These are phyloP conservation scores for Microbotryomycetes sp. DNA, from an alignment of 1,284 basidiomycete species.

Conservation along the genomic window DNA sequence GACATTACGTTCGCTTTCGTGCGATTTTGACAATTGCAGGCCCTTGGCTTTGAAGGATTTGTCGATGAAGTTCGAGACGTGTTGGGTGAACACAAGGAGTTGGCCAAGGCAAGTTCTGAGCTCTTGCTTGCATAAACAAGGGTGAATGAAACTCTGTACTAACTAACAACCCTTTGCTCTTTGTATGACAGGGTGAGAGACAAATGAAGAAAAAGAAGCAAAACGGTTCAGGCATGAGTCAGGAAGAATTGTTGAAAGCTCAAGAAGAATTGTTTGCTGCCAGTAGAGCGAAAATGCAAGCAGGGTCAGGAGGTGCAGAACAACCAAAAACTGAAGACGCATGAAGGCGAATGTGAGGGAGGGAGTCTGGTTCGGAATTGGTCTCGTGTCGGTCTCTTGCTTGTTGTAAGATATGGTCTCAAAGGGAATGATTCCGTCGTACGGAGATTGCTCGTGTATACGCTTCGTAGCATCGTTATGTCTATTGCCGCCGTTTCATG, in stretches of 20 bases:
- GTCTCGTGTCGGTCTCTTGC: no score
- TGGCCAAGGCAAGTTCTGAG: slow-evolving; percentile 65
- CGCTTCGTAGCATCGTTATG: no score
- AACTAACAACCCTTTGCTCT: no score
- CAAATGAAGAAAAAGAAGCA: slow-evolving; percentile 79
- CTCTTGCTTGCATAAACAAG: no score
- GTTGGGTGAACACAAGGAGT: slow-evolving; percentile 88
- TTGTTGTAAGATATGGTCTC: no score
- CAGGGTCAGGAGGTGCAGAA: slow-evolving; percentile 31
- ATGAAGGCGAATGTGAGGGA: no score
- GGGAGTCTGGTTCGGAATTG: no score
- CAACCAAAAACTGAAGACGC: not conserved
- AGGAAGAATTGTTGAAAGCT: slow-evolving; percentile 78
- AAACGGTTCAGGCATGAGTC: slow-evolving; percentile 71
- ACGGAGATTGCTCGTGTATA: no score
- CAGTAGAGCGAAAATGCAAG: slow-evolving; percentile 56
- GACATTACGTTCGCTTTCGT: not conserved
- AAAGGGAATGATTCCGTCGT: no score
- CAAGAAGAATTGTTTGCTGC: slow-evolving; percentile 89
- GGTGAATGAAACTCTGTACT: no score
- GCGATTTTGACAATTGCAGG: slow-evolving; percentile 47
- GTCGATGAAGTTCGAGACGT: slow-evolving; percentile 84
- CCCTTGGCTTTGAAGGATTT: slow-evolving; percentile 83
- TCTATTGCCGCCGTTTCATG: slow-evolving; percentile 9
- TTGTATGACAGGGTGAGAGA: slow-evolving; percentile 56